Evolutionary conservation across 345 rosid species (phyloP).

Genomic region (Cardamine occulta): DNA sequence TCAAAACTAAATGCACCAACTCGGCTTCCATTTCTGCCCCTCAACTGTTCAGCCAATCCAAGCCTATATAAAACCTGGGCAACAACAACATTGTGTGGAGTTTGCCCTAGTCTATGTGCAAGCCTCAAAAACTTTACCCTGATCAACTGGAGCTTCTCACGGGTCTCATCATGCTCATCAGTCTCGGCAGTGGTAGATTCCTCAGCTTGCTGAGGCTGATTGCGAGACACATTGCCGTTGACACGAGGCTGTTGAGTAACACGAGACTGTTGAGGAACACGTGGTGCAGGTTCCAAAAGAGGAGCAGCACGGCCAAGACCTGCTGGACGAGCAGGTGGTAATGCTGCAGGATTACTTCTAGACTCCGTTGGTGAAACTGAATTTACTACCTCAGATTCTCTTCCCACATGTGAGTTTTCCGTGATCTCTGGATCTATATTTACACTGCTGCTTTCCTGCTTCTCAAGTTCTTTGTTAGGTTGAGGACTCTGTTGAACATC

Average conservation of each 20-base stretch:
- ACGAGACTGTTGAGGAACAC: constrained; percentile 75
- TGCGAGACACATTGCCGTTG: constrained; percentile 65
- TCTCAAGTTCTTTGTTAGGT: constrained; percentile 29
- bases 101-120: constrained; percentile 96
- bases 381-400: constrained; percentile 40
- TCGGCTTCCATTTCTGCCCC: constrained; percentile 98
- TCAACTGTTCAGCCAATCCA: constrained; percentile 96
- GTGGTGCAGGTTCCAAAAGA: constrained; percentile 73
- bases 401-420: constrained; percentile 37
- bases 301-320: constrained; percentile 95
- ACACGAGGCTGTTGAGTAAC: constrained; percentile 73
- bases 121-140: constrained; percentile 97
- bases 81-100: constrained; percentile 98
- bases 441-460: constrained; percentile 35
- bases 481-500: constrained; percentile 29
- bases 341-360: constrained; percentile 42
- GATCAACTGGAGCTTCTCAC: constrained; percentile 96
- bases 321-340: constrained; percentile 70
- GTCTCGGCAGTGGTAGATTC: constrained; percentile 67
- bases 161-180: constrained; percentile 92
- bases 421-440: constrained; percentile 43
- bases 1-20: constrained; percentile 99
- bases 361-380: constrained; percentile 51
- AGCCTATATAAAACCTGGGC: constrained; percentile 98
- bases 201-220: constrained; percentile 74